Base-by-base conservation (phyloP, 495 filamentous ascomycete genomes). In the Neurospora sp. region DNA sequence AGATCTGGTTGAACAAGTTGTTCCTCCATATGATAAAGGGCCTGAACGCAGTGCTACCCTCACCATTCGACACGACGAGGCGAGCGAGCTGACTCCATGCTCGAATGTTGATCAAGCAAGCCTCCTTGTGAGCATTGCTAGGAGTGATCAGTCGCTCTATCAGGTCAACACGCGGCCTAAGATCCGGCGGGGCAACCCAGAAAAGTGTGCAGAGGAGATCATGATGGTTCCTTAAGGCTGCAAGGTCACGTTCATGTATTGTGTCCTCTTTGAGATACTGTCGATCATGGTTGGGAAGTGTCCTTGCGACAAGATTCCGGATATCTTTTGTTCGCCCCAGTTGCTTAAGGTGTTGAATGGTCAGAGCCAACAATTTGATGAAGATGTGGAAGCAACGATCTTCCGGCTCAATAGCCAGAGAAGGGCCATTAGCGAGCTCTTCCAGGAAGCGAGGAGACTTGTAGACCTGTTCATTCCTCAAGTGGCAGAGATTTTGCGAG, bases 301-400 rank as follows among this genome's bases (percentile, higher is more conserved):
- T 87, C 41, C 95, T 89, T 77, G 90, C 91, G 5, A 93, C 86
- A 27, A 97, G 84, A 73, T 93, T 92, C 27, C 87, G 87, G 71
- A 96, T 89, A 76, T 91, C 92, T 73, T 92, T 97, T 46, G 85
- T 84, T 35, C 90, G 82, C 76, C 90, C 89, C 3, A 84, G 74
- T 46, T 85, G 78, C 22, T 82, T 82, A 72, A 96, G 82, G 14
- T 88, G 86, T 40, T 87, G 87, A 40, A 98, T 85, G 11, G 90
- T 90, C 74, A 89, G 80, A 18, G 87, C 94, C 59, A 97, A 82
- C 27, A 93, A 89, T 78, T 99, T 99, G 59, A 98, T 85, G 71
- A 97, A 89, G n/a, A 97, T 91, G 79, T 97, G 92, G 75, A 99
- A 99, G 73, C 93, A 93, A n/a, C 88, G 87, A 76, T 99, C 96